Evolutionary conservation across 345 rosid species (phyloP).

Genomic region (Rhizophora apiculata): DNA sequence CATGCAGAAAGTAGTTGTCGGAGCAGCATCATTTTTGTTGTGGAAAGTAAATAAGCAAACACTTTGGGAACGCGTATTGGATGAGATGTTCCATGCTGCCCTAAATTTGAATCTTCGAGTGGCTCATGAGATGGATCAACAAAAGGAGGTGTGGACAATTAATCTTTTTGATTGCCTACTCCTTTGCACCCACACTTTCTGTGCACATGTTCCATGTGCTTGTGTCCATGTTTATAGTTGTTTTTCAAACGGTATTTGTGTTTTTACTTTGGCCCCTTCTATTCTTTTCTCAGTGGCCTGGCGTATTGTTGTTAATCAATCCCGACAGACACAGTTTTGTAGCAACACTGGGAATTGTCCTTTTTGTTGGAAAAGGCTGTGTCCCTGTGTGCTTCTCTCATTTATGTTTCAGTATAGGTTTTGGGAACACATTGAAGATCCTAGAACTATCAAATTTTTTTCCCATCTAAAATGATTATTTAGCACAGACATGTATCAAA

Average conservation of each 20-base stretch:
- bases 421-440: too few relatives aligned
- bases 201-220: too few relatives aligned
- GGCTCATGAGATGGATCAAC: constrained; percentile 54
- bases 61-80: constrained; percentile 47
- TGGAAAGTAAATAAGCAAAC: constrained; percentile 67
- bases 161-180: background rate
- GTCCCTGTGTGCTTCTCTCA: too few relatives aligned
- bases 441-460: background rate
- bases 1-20: constrained; percentile 56
- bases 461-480: background rate
- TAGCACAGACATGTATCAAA: background rate
- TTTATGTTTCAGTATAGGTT: too few relatives aligned
- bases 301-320: too few relatives aligned
- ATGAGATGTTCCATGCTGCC: constrained; percentile 82
- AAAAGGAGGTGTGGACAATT: constrained; percentile 52
- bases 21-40: constrained; percentile 42
- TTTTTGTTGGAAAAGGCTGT: too few relatives aligned
- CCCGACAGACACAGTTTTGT: too few relatives aligned
- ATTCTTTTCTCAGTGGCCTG: too few relatives aligned
- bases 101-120: constrained; percentile 65
- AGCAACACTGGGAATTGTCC: too few relatives aligned
- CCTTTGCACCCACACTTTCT: background rate
- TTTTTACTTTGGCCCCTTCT: too few relatives aligned
- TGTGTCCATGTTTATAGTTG: too few relatives aligned
- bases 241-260: too few relatives aligned